Conservation (phyloP, 495 filamentous ascomycete genomes). For the Talaromyces stipitatus region DNA sequence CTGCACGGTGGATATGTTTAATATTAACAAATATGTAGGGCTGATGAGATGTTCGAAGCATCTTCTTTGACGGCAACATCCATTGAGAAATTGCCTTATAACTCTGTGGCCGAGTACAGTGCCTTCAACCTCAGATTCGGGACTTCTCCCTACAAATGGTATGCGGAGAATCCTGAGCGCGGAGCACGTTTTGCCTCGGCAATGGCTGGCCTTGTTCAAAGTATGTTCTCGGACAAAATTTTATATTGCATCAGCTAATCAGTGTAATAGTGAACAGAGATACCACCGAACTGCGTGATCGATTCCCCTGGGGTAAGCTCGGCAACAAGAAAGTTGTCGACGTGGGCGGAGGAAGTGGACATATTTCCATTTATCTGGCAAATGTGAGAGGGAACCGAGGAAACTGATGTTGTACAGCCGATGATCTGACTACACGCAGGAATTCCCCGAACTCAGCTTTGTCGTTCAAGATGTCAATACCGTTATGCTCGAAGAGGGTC, state of each 20-base stretch:
- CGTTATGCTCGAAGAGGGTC: neutral
- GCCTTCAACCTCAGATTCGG: neutral
- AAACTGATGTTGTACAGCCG: neutral
- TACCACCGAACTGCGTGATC: neutral
- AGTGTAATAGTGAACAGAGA: neutral
- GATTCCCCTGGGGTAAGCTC: neutral
- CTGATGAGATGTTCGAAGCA: neutral
- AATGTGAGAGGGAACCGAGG: neutral
- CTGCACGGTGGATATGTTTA: too few relatives aligned
- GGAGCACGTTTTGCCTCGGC: neutral
- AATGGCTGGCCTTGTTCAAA: neutral
- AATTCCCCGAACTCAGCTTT: conserved; percentile 14
- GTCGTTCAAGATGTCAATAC: conserved; percentile 22
- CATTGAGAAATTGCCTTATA: too few relatives aligned
- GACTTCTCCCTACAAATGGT: neutral
- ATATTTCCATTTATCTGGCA: conserved; percentile 13
- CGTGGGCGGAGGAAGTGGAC: conserved; percentile 26
- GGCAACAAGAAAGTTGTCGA: conserved; percentile 21
- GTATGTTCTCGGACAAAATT: too few relatives aligned
- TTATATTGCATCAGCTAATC: neutral
- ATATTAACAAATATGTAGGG: too few relatives aligned
- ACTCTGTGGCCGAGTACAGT: neutral
- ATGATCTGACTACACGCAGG: neutral
- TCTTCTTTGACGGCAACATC: too few relatives aligned
- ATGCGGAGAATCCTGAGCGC: neutral